Base-by-base conservation (phyloP, 1,139 yeast genomes). In the Yueomyces sp. region DNA sequence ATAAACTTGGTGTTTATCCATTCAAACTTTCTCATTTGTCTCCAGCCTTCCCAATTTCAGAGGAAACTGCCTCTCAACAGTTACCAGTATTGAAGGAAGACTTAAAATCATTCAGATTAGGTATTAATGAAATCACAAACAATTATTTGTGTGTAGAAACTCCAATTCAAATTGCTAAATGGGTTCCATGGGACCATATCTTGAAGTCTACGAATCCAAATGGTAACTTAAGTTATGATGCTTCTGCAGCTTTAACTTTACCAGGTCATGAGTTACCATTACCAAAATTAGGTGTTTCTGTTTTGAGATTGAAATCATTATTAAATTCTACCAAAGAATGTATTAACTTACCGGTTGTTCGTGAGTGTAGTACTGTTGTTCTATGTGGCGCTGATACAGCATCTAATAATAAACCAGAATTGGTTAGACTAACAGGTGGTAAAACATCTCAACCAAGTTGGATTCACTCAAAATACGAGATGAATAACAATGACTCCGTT, bases 1-100 rank as follows among this genome's bases (percentile, higher is more conserved):
- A 86, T 61, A 76, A 75, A 51, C 75, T 80, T 55, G 84, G 96
- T 27, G 97, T 91, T 36, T 91, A 75, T 64, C 97, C 98, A 45
- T 86, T 91, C 71, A 89, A 87, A 65, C 70, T 89, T 50, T 68
- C 82, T 41, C 79, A 81, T 60, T 65, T 81, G 42, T 70, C 82
- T 12, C 68, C 70, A 27, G 56, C 64, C 39, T 78, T 80, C 72
- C 86, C 89, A 51, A 63, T 78, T 39, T 62, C 70, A 35, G 58
- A 64, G 38, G 58, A 57, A 30, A 25, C 38, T 4, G 52, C 61
- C 3, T 52, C 60, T 37, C 57, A 64, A 35, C 60, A 60, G 19
- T 65, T 64, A 64, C 57, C 66, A 63, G 56, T 64, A 53, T 67
- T 81, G 47, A 69, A 69, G 47, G 63, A 70, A 47, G 81, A 78